Base-by-base conservation (phyloP, 192 early-diverging fungal species). In the Rhizophagus sp. region DNA sequence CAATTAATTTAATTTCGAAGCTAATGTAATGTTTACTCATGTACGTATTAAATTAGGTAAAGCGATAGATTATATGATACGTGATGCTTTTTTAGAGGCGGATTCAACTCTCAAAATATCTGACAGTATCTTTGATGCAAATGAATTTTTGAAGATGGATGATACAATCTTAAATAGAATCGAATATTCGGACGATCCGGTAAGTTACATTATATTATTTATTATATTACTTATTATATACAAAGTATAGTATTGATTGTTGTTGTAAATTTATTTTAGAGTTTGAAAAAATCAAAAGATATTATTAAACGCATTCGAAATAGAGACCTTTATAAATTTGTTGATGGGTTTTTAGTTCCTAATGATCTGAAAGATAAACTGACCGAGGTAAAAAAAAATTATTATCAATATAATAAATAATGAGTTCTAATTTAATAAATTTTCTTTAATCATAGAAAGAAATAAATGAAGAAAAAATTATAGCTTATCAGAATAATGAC, bases 1-100 rank as follows among this genome's bases (percentile, higher is more conserved):
- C 13, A 15, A 19, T 4, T 25, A 65, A 12, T 62, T 11, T 47
- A 0, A 12, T 47, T 30, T 73, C 22, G 17, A 33, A 8, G 5
- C 19, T 78, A 13, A 24, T n/a, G 5, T 34, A 17, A 82, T 81
- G n/a, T 39, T n/a, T 12, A 25, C 15, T 39, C 41, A 7, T 9
- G 3, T 27, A 6, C 15, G 17, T 33, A 25, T 47, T 24, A 41
- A 52, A 62, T 36, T 72, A 82, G 82, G 78, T 22, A 91, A 91
- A 76, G 92, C 91, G 3, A 91, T 96, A 73, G 96, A 98, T 79
- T 89, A 92, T 76, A 99, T 99, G 98, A 78, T 98, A 12, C 89
- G 90, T 17, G 97, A 99, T 77, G 93, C 92, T 4, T 81, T 99
- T 33, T 82, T 96, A n/a, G 86, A 87, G 7, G 98, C 98, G 10